Evolutionary conservation across 148 eudicot species (phyloP).

Genomic region (Rhododendron ferrugineum): DNA sequence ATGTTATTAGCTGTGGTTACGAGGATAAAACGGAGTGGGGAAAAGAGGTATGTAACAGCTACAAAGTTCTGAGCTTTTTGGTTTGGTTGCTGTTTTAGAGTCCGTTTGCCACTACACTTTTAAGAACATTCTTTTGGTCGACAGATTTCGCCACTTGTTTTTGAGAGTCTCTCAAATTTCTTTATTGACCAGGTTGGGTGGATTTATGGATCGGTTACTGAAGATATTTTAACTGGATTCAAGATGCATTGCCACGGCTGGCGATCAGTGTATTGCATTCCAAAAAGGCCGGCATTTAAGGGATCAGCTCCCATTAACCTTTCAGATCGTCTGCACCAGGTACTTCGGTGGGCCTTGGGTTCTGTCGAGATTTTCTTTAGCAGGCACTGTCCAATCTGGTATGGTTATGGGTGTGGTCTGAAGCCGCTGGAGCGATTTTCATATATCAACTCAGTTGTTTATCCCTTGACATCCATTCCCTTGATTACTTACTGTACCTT

Average conservation of each 20-base stretch:
- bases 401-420: conserved; percentile 59
- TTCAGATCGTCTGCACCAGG: conserved; percentile 79
- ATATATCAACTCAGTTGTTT: conserved; percentile 63
- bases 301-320: conserved; percentile 83
- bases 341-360: conserved; percentile 78
- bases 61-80: background rate
- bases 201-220: conserved; percentile 77
- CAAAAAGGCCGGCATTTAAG: conserved; percentile 62
- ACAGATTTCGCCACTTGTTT: background rate
- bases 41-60: conserved; percentile 49
- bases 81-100: background rate
- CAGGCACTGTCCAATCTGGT: conserved; percentile 73
- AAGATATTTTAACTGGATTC: conserved; percentile 75
- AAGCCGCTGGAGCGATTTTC: conserved; percentile 71
- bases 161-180: background rate
- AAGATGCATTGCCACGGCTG: conserved; percentile 87
- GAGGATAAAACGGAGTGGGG: conserved; percentile 81
- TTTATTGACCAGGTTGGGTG: conserved; percentile 52
- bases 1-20: conserved; percentile 73
- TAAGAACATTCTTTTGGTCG: background rate
- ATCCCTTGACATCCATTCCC: conserved; percentile 72
- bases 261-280: conserved; percentile 75
- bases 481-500: conserved; percentile 65
- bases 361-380: conserved; percentile 72
- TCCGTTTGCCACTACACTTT: background rate